Percentiles rank a stretch among this genome's conserved stretches.
These are phyloP conservation scores for Salix purpurea DNA, from an alignment of 345 rosid species.

Conservation along the genomic window DNA sequence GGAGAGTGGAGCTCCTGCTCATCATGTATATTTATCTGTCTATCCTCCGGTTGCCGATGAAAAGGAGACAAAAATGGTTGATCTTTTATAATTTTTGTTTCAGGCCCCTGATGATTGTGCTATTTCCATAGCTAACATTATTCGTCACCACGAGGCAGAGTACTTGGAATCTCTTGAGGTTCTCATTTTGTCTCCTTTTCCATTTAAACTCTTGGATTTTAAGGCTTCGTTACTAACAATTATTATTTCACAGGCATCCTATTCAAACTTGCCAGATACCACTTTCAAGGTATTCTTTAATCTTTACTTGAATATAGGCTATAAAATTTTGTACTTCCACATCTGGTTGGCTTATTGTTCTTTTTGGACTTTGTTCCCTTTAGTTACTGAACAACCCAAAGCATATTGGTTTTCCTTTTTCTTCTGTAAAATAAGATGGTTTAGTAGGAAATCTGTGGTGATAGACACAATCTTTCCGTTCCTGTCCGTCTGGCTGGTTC, in stretches of 20 bases:
- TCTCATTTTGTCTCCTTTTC: slow-evolving; percentile 6
- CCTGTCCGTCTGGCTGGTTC: not conserved
- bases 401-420: not conserved
- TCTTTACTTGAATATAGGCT: not conserved
- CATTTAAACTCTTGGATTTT: slow-evolving; percentile 3
- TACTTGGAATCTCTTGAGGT: slow-evolving; percentile 92
- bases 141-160: slow-evolving; percentile 88
- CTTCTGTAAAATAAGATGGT: not conserved
- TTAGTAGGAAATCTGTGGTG: not conserved
- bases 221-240: slow-evolving; percentile 6
- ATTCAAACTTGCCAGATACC: slow-evolving; percentile 84
- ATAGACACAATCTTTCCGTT: not conserved
- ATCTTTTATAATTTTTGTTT: slow-evolving; percentile 17
- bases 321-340: not conserved
- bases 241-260: slow-evolving; percentile 57
- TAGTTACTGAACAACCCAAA: not conserved
- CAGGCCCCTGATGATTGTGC: slow-evolving; percentile 93
- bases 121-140: slow-evolving; percentile 51
- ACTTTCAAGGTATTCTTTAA: slow-evolving; percentile 69
- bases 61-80: not conserved
- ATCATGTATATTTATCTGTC: not conserved
- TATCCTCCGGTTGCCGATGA: not conserved
- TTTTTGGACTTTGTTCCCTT: not conserved
- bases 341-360: not conserved
- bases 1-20: not conserved